Evolutionary conservation across 768 basidiomycete genomes (phyloP), one percentile per base, ranked within the genome.

Genomic region (Tulasnella sp.): DNA sequence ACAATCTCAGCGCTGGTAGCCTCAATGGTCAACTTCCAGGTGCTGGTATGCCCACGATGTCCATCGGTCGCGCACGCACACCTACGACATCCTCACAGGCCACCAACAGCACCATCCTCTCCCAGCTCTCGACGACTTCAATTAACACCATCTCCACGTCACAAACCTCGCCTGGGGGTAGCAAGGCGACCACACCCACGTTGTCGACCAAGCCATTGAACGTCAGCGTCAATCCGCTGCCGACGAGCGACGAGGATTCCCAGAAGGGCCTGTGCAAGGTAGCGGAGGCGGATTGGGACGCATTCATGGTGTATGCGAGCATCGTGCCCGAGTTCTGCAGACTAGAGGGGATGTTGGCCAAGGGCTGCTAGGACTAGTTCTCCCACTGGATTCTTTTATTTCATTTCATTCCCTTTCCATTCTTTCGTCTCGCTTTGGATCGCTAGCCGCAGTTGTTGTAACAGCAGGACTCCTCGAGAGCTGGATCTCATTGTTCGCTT

Each of bases 271-370:
- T 90, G 49, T 84, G 81, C 30, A 89, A 88, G 70, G 84, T 91
- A 4, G 88, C 89, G 0, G 87, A 89, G 61, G 81, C 88, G 13
- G 89, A 92, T 68, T 72, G 81, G 55, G 89, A 92, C 70, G 83
- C 88, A 58, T 89, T 89, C 71, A 79, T 88, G 81, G 80, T 84
- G 0, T 92, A 92, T 68, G 87, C 88, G 19, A 81, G 86, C 34
- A 85, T 90, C 68, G 84, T 91, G 17, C 85, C 87, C 26, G 89
- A 92, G 72, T 91, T 82, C 69, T 82, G 80, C 73, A 75, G 89
- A 43, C 71, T 92, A 64, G 89, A 92, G 72, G 78, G 80, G 10
- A 84, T 91, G 79, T 70, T 90, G 52, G 78, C 84, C 64, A 89
- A 88, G 66, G 73, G 72, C 7, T 72, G 80, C 10, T 79, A 53